phyloP scores from a whole-genome alignment of 2,329 filamentous ascomycete species.

The Aspergillus felis region DNA sequence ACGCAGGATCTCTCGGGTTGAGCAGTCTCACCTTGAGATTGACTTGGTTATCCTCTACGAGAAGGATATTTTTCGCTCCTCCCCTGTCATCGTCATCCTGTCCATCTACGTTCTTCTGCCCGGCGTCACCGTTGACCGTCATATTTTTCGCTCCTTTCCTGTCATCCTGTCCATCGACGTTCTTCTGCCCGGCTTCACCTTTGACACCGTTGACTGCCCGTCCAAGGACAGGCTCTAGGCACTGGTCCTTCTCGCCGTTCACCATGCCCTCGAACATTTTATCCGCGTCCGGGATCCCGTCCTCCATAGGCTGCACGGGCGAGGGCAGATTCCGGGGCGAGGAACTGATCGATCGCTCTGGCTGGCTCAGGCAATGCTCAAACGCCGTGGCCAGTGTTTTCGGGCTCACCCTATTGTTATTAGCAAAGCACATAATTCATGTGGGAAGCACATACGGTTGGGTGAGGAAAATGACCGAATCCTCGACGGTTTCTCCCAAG shows the following conservation, averaged over 20 bases:
- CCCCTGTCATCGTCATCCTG: not conserved
- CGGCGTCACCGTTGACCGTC: not conserved
- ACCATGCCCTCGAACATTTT: not conserved
- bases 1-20: not conserved
- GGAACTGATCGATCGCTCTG: not conserved
- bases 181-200: not conserved
- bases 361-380: conserved; percentile 10
- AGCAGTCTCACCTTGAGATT: conserved; percentile 30
- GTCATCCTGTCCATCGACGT: not conserved
- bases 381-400: conserved; percentile 16
- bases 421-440: not conserved
- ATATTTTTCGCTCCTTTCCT: not conserved
- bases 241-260: not conserved
- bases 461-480: conserved; percentile 17
- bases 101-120: not conserved
- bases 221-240: no score
- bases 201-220: no score
- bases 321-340: not conserved
- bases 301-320: not conserved
- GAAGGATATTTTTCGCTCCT: conserved; percentile 19
- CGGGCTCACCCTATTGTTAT: conserved; percentile 14
- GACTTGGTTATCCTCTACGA: conserved; percentile 38
- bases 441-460: conserved; percentile 16
- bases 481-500: conserved; percentile 11
- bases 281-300: not conserved